Base-by-base conservation (phyloP, 1,139 yeast genomes). In the Yamadazyma dendronema region DNA sequence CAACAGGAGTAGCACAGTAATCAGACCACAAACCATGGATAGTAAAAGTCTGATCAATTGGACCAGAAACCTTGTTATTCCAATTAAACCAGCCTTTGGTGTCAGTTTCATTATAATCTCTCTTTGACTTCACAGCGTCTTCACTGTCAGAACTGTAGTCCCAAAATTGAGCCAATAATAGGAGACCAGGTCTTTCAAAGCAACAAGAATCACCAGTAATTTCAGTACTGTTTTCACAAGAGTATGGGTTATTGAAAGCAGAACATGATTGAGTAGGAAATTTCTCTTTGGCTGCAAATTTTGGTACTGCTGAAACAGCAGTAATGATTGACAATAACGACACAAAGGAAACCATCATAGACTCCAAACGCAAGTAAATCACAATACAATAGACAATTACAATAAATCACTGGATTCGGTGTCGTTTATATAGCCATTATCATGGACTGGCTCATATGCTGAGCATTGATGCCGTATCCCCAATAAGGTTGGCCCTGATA, bases 11-110 rank as follows among this genome's bases (percentile, higher is more conserved):
- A 41, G 66, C 58, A 46, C 72, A 66, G 41, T 54, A 50, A 43
- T 67, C 72, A 41, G 58, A 58, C 73, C 72, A 67, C 37, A 67
- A 58, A 0, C 73, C 73, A 43, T 67, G 74, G 37, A 67, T 61
- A 29, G 74, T 67, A 49, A 67, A 67, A 2, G 58, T 49, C 23
- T 52, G 41, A 12, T 48, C 48, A 36, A 47, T 33, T 22, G 52
- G 50, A 47, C 41, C 38, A 19, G 22, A 19, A 19, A 9, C 22
- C 22, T 19, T 19, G 6, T 6, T 7, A 9, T 9, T 9, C 22
- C 6, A 19, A 19, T 19, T 19, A 6, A 9, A 19, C 8, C 22
- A 19, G 9, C 22, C 22, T n/a, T n/a, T n/a, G n/a, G n/a, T n/a
- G 22, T 6, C 6, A 19, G 22, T 19, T 7, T 19, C 22, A 22